Percentiles rank a stretch among this genome's conserved stretches.
These are phyloP conservation scores for Schoenoplectus tabernaemontani DNA, from an alignment of 202 grass and related monocot species.

Conservation along the genomic window DNA sequence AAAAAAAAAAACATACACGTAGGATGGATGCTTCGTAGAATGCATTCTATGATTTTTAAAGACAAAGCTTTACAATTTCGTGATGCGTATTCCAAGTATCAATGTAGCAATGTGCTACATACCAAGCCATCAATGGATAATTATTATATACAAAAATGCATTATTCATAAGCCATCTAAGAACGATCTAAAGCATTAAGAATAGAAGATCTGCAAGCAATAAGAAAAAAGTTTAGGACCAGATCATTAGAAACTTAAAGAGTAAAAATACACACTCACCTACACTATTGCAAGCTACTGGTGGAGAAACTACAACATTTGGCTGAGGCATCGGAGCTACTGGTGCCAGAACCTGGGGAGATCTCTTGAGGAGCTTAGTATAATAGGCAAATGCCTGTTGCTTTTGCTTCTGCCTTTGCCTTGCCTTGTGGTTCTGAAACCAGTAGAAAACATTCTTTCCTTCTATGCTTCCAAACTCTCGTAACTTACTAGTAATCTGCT, in stretches of 20 bases:
- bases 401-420: constrained; percentile 68
- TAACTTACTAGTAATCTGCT: constrained; percentile 53
- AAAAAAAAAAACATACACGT: background rate
- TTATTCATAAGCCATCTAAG: background rate
- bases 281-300: constrained; percentile 15
- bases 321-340: background rate
- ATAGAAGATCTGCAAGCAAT: background rate
- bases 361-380: constrained; percentile 43
- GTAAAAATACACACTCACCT: constrained; percentile 1
- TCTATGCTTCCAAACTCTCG: constrained; percentile 66
- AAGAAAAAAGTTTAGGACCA: too few relatives aligned
- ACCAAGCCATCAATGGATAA: background rate
- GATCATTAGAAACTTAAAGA: too few relatives aligned
- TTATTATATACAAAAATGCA: background rate
- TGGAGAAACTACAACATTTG: background rate
- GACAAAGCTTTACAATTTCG: background rate
- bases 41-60: background rate
- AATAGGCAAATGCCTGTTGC: constrained; percentile 75
- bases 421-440: constrained; percentile 96
- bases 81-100: too few relatives aligned
- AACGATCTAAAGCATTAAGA: background rate
- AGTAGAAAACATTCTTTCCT: constrained; percentile 96
- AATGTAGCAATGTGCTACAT: background rate
- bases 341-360: constrained; percentile 20
- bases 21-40: background rate